Base-by-base conservation (phyloP, 768 basidiomycete genomes). In the Agrocybe chaxingu region DNA sequence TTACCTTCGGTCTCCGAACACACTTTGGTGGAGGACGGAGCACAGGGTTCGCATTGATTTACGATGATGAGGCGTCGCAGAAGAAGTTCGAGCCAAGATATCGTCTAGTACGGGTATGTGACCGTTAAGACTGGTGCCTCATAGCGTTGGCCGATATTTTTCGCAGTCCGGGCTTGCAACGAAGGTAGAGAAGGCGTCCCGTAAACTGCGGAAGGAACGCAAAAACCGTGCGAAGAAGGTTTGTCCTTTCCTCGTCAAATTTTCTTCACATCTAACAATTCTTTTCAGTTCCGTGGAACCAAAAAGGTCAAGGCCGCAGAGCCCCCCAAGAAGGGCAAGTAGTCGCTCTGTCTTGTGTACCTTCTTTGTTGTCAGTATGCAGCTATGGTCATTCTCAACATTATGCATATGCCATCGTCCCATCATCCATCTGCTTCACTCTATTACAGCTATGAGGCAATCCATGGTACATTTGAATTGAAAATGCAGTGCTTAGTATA, bases 201-300 rank as follows among this genome's bases (percentile, higher is more conserved):
- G 97, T 66, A 98, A 98, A 72, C 85, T 98, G 73, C 88, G 97
- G 73, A 98, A 98, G 79, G 96, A 98, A 80, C 85, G 97, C 65
- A 99, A 99, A 84, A 99, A 99, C 77, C 87, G 96, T 69, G 83
- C 89, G 56, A 99, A 99, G 89, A 98, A 98, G 87, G 95, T 92
- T 24, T 13, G 19, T 45, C 19, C 35, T 53, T 36, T 9, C 18
- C 13, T 41, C 11, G 48, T 8, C 12, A 3, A 16, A 29, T 19
- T 19, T 36, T 47, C 16, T 45, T 29, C 45, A 4, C 10, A 37
- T 57, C 52, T 60, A 32, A 63, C 37, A 30, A 50, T 41, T 50
- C 50, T 43, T 46, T 53, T 10, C 61, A 98, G 94, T 73, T 94
- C 75, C 91, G 95, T 66, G 95, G 96, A 62, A 94, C 89, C 69